A percentile compares a stretch with the other conserved stretches of the same genome.
phyloP scores from a whole-genome alignment of 1,284 basidiomycete genomes.

The Puccinia novopanici region DNA sequence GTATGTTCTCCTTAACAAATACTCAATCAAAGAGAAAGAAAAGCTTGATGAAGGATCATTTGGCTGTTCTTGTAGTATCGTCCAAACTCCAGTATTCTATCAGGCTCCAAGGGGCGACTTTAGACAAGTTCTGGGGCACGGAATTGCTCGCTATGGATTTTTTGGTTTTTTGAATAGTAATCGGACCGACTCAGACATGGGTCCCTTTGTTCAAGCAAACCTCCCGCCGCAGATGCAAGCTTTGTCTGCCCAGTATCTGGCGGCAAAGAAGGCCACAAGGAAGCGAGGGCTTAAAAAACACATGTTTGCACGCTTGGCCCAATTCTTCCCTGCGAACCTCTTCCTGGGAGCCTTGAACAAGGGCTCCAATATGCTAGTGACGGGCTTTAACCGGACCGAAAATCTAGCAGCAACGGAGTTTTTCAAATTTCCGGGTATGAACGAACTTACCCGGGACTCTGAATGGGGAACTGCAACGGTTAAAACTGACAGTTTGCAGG shows the following conservation, averaged over 20 bases:
- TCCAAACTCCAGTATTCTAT: conserved; percentile 18
- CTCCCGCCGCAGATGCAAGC: conserved; percentile 24
- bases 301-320: conserved; percentile 8
- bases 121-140: conserved; percentile 12
- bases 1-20: background rate
- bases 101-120: background rate
- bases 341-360: no score
- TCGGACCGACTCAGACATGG: conserved; percentile 31
- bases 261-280: background rate
- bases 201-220: conserved; percentile 24
- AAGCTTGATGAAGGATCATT: background rate
- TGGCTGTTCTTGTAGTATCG: background rate
- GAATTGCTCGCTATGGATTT: conserved; percentile 46
- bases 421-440: background rate
- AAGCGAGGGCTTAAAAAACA: conserved; percentile 28
- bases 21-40: background rate
- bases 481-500: conserved; percentile 41
- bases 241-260: background rate
- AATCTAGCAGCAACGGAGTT: conserved; percentile 4
- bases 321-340: conserved; percentile 16
- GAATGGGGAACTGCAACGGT: conserved; percentile 41
- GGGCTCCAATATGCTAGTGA: no score
- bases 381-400: no score
- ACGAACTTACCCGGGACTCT: conserved; percentile 15
- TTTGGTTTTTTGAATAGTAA: conserved; percentile 35